Evolutionary conservation across 192 early-diverging fungal genomes (phyloP).

Genomic region (Entomortierella beljakovae): DNA sequence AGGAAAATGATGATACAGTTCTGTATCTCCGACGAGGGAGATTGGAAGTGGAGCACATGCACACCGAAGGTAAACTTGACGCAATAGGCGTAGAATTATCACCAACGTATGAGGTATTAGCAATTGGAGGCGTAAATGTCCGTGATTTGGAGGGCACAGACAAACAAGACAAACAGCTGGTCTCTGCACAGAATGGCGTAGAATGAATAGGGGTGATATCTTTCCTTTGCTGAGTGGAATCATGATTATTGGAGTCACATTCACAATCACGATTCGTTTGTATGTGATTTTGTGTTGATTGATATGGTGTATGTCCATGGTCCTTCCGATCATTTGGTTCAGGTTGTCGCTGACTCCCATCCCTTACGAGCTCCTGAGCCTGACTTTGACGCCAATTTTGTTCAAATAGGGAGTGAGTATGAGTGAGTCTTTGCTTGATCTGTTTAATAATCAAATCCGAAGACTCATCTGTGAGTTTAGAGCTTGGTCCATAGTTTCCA

Average conservation of each 20-base stretch:
- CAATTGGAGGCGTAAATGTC: background rate
- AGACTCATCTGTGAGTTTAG: background rate
- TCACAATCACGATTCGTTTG: background rate
- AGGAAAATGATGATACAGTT: slow-evolving; percentile 10
- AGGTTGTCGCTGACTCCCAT: background rate
- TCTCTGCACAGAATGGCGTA: background rate
- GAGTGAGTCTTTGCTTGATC: background rate
- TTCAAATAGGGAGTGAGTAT: background rate
- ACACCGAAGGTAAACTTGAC: background rate
- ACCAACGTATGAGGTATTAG: too few relatives aligned
- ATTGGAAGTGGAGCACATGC: slow-evolving; percentile 4
- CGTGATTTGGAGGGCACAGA: slow-evolving; percentile 13
- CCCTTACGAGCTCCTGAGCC: slow-evolving; percentile 4
- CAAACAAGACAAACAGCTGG: slow-evolving; percentile 18
- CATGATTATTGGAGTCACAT: slow-evolving; percentile 11
- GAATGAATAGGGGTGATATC: slow-evolving; percentile 12
- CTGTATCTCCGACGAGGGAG: slow-evolving; percentile 22
- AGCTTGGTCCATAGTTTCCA: background rate
- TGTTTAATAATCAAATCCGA: background rate
- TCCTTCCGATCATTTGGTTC: background rate
- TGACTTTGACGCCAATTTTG: slow-evolving; percentile 4
- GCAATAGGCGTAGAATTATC: background rate
- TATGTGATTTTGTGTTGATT: background rate
- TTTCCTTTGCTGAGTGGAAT: background rate
- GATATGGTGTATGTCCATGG: background rate